These are phyloP conservation scores for Aegilops bicornis DNA, from an alignment of 176 grass and related monocot genomes.

Conservation along the genomic window DNA sequence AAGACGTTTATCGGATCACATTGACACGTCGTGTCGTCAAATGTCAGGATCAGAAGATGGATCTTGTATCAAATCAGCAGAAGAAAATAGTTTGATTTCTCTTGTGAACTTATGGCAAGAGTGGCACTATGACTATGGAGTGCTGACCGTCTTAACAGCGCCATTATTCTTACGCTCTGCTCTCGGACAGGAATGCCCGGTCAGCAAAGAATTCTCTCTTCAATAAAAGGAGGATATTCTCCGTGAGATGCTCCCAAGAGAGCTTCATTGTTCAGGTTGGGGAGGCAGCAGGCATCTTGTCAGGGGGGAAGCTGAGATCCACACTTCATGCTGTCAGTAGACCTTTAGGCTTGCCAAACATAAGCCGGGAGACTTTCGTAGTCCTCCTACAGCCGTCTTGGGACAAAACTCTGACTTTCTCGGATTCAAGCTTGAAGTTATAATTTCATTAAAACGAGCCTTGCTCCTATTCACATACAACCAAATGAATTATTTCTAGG, in stretches of 20 bases:
- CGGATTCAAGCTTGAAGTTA: neutral
- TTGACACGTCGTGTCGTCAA: neutral
- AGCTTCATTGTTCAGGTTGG: conserved; percentile 89
- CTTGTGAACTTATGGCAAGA: conserved; percentile 78
- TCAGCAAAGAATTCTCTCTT: conserved; percentile 48
- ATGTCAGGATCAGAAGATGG: neutral
- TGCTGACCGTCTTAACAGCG: conserved; percentile 72
- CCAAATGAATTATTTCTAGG: too few relatives aligned
- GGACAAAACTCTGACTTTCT: conserved; percentile 58
- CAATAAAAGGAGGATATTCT: conserved; percentile 52
- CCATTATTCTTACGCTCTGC: conserved; percentile 58
- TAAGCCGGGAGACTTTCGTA: conserved; percentile 84
- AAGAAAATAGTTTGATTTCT: conserved; percentile 10
- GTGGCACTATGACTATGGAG: conserved; percentile 96
- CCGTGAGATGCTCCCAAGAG: conserved; percentile 56
- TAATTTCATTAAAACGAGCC: too few relatives aligned
- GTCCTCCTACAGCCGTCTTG: conserved; percentile 88
- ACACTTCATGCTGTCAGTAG: conserved; percentile 77
- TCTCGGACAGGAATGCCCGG: conserved; percentile 26
- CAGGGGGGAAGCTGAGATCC: conserved; percentile 68
- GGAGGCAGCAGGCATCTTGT: conserved; percentile 77
- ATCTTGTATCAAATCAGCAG: neutral
- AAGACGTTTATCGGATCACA: neutral
- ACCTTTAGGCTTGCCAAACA: conserved; percentile 35
- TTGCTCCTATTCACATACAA: too few relatives aligned